These are phyloP conservation scores for Phytophthora lateralis DNA, from an alignment of 352 stramenopile genomes.

Conservation along the genomic window DNA sequence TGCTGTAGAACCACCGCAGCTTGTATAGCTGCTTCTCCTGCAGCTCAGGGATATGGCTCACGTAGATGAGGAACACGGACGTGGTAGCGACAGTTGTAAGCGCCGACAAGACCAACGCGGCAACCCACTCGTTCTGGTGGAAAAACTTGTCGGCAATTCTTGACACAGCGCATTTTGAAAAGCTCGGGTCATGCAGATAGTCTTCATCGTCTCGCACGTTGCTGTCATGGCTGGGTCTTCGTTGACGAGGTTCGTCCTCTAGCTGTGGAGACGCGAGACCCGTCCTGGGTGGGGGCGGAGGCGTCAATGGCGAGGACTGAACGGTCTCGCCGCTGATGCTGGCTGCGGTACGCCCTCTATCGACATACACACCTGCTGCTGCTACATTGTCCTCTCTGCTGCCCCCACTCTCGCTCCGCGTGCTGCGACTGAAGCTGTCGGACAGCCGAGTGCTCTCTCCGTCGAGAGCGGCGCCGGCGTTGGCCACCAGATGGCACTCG, in stretches of 20 bases:
- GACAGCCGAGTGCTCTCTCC: constrained; percentile 21
- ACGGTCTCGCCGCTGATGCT: constrained; percentile 34
- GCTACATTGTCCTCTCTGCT: constrained; percentile 15
- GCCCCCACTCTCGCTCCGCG: constrained; percentile 36
- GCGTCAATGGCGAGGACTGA: constrained; percentile 25
- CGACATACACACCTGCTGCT: background rate
- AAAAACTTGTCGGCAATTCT: constrained; percentile 48
- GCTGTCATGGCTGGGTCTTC: constrained; percentile 16
- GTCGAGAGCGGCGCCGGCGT: constrained; percentile 16
- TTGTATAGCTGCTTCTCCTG: constrained; percentile 60
- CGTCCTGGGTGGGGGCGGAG: constrained; percentile 12
- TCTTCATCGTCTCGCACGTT: constrained; percentile 24
- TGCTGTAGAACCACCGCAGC: constrained; percentile 60
- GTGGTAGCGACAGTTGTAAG: constrained; percentile 38
- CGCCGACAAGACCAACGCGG: constrained; percentile 46
- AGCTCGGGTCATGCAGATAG: constrained; percentile 28
- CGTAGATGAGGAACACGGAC: constrained; percentile 45
- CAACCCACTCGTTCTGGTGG: constrained; percentile 50
- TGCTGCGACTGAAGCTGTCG: constrained; percentile 39
- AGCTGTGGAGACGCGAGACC: constrained; percentile 11
- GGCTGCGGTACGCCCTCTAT: constrained; percentile 27
- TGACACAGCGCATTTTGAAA: constrained; percentile 42
- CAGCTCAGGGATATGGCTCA: constrained; percentile 51
- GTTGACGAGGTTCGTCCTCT: constrained; percentile 9
- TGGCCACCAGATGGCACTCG: constrained; percentile 23